Conservation (phyloP, 106 monocot species). For the Narthecium ossifragum region DNA sequence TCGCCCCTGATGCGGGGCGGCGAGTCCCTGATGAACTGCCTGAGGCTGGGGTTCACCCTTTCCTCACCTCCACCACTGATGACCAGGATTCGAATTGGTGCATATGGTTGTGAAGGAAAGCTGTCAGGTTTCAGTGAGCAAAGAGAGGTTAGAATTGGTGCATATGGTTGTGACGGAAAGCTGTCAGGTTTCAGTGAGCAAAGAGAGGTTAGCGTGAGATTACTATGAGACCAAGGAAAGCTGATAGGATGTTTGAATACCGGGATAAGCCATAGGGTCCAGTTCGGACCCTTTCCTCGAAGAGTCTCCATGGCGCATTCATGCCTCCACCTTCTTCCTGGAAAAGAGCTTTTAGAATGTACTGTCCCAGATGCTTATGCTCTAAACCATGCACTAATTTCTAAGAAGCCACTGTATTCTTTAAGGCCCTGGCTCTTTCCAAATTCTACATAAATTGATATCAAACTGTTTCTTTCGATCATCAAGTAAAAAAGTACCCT, state of each 20-base stretch:
- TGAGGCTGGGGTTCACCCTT: slow-evolving; percentile 35
- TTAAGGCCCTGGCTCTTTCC: too few relatives aligned
- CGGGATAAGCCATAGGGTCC: slow-evolving; percentile 43
- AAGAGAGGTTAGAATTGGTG: background rate
- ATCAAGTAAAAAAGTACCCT: background rate
- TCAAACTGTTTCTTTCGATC: background rate
- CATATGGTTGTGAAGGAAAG: slow-evolving; percentile 44
- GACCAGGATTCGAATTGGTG: slow-evolving; percentile 35
- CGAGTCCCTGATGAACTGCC: slow-evolving; percentile 46
- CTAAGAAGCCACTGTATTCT: too few relatives aligned
- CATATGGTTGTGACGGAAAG: background rate
- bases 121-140: slow-evolving; percentile 6
- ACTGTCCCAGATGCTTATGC: too few relatives aligned
- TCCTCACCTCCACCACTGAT: slow-evolving; percentile 10
- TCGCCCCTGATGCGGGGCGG: slow-evolving; percentile 43
- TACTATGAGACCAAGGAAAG: background rate
- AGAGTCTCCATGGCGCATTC: slow-evolving; percentile 33
- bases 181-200: background rate
- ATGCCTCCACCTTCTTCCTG: slow-evolving; percentile 23
- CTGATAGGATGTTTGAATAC: slow-evolving; percentile 12
- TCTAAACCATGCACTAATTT: too few relatives aligned
- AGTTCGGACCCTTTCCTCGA: slow-evolving; percentile 52
- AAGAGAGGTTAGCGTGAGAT: background rate
- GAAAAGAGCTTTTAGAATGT: background rate
- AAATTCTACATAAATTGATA: background rate